phyloP scores from a whole-genome alignment of 2,329 filamentous ascomycete genomes.

The Cladosporium cucumerinum region DNA sequence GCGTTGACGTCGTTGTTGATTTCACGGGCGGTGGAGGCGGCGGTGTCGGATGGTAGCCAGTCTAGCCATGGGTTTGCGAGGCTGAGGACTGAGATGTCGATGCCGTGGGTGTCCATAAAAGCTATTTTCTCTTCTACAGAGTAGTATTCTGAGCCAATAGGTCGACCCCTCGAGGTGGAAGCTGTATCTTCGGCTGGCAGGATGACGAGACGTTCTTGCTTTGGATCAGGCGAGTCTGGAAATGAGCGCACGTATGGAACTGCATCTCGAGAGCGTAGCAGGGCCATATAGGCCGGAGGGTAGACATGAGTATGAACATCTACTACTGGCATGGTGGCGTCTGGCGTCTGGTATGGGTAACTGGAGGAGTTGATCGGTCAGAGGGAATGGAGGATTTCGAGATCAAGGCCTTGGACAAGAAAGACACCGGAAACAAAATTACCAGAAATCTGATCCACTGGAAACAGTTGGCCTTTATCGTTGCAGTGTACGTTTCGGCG shows the following conservation, averaged over 20 bases:
- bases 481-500: not conserved
- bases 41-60: slow-evolving; percentile 64
- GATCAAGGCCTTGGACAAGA: too few relatives aligned
- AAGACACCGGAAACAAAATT: too few relatives aligned
- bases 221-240: slow-evolving; percentile 40
- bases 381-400: not conserved
- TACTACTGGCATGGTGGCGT: slow-evolving; percentile 42
- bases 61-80: slow-evolving; percentile 94
- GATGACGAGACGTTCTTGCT: slow-evolving; percentile 56
- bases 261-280: slow-evolving; percentile 53
- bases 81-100: slow-evolving; percentile 79
- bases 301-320: slow-evolving; percentile 65
- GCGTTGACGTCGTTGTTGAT: slow-evolving; percentile 76
- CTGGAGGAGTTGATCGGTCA: not conserved
- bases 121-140: slow-evolving; percentile 74
- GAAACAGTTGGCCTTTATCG: not conserved
- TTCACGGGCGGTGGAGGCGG: slow-evolving; percentile 58
- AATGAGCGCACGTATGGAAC: slow-evolving; percentile 73
- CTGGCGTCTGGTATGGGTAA: slow-evolving; percentile 11
- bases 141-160: slow-evolving; percentile 79
- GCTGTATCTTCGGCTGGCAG: slow-evolving; percentile 31
- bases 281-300: slow-evolving; percentile 57
- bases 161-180: slow-evolving; percentile 63
- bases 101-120: slow-evolving; percentile 83
- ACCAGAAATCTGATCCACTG: too few relatives aligned